phyloP scores from a whole-genome alignment of 805 yeast species.

The Metschnikowia kunwiensis region DNA sequence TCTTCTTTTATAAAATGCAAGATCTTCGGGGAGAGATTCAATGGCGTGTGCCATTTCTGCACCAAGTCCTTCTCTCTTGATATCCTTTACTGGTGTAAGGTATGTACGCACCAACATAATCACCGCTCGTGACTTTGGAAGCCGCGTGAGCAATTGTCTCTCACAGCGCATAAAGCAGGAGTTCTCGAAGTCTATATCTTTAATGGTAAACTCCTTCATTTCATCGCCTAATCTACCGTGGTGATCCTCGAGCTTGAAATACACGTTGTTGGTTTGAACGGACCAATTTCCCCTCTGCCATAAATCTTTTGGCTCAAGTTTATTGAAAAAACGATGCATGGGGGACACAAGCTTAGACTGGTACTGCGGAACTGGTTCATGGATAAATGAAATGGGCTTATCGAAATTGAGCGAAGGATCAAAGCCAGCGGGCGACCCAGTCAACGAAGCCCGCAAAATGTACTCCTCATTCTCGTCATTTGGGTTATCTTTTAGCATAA shows the following conservation, averaged over 20 bases:
- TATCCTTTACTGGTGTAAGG: slow-evolving; percentile 27
- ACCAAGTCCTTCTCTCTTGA: slow-evolving; percentile 34
- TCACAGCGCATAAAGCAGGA: slow-evolving; percentile 36
- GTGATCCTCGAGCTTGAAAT: slow-evolving; percentile 45
- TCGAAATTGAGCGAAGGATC: slow-evolving; percentile 55
- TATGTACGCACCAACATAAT: slow-evolving; percentile 39
- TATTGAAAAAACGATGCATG: slow-evolving; percentile 65
- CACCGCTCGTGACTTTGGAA: slow-evolving; percentile 34
- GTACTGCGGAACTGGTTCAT: slow-evolving; percentile 72
- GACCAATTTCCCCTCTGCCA: slow-evolving; percentile 72
- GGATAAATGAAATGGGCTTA: slow-evolving; percentile 56
- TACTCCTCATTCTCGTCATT: slow-evolving; percentile 50
- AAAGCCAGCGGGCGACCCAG: slow-evolving; percentile 72
- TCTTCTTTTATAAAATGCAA: slow-evolving; percentile 37
- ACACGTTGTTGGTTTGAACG: slow-evolving; percentile 55
- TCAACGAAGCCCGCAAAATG: slow-evolving; percentile 51
- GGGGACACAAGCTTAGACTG: slow-evolving; percentile 50
- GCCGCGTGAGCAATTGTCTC: slow-evolving; percentile 35
- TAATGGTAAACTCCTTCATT: slow-evolving; percentile 32
- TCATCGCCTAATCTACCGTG: slow-evolving; percentile 39
- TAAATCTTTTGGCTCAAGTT: slow-evolving; percentile 49
- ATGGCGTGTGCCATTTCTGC: slow-evolving; percentile 31
- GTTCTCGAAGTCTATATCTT: slow-evolving; percentile 35
- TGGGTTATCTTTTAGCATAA: slow-evolving; percentile 45
- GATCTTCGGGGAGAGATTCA: slow-evolving; percentile 37